Base-by-base conservation (phyloP, 805 yeast species). In the Ogataea thermomethanolica region DNA sequence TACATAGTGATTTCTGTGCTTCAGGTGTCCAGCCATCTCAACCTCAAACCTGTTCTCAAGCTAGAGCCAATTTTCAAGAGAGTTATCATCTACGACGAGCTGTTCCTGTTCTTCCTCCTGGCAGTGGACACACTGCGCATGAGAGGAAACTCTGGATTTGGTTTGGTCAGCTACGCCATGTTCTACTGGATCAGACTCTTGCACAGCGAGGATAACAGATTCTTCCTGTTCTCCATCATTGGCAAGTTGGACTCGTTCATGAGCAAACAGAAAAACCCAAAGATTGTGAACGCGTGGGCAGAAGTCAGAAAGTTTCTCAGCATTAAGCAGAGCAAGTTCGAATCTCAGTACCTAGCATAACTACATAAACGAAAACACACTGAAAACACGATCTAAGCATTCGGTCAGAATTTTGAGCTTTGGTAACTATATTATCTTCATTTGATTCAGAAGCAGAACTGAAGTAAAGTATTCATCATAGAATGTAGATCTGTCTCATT, bases 381-480 rank as follows among this genome's bases (percentile, higher is more conserved):
- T 17, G 20, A 17, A 17, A 35, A 29, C 28, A 29, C 33, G 13
- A 29, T 29, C 33, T n/a, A 13, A 24, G 12, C 42, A 38, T 37
- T 31, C 32, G 12, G 32, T 44, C 48, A 44, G 48, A 42, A 39
- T 25, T 37, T 33, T 66, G 69, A 72, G 76, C 73, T 74, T 79
- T 79, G 85, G 85, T 76, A 74, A 69, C 58, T 58, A 60, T 69
- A 75, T 74, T 83, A 74, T 85, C 93, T 84, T 84, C 95, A 78
- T 69, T 51, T 71, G 76, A 76, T 73, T 87, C 96, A 87, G 96
- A 87, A 87, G 96, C 96, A 87, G 96, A 87, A 87, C 96, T 87
- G 96, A 84, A 74, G 62, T 55, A 53, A 57, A 64, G 67, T 66
- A 75, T 64, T 81, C 89, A 82, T 82, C 89, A 80, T 69, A 46